Evolutionary conservation across 305 asterid genomes (phyloP).

Genomic region (Caryopteris hybrid): DNA sequence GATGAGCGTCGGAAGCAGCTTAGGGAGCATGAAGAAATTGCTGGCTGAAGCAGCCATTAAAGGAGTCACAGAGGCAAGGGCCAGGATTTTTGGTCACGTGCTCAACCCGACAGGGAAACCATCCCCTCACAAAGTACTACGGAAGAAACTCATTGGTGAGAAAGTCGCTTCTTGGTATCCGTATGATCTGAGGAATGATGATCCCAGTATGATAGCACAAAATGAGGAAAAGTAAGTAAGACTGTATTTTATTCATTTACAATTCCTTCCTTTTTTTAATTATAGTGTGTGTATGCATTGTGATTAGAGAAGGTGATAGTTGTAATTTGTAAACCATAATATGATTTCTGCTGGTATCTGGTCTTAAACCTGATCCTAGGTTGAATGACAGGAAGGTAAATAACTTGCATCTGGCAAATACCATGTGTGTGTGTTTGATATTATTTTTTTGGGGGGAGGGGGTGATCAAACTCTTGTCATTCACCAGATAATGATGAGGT

Average conservation of each 20-base stretch:
- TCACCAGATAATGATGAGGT: background rate
- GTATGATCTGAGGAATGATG: constrained; percentile 57
- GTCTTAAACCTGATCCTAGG: no score
- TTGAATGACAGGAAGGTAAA: background rate
- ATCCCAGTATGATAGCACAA: constrained; percentile 60
- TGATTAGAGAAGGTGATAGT: background rate
- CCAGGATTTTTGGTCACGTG: constrained; percentile 81
- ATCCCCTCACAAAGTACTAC: constrained; percentile 73
- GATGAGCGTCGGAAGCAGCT: constrained; percentile 37
- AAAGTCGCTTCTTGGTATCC: constrained; percentile 83
- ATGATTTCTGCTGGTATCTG: no score
- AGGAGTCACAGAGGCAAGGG: constrained; percentile 84
- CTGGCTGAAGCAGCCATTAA: constrained; percentile 68
- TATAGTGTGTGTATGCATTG: background rate
- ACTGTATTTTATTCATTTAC: background rate
- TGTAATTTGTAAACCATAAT: no score
- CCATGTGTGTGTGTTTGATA: no score
- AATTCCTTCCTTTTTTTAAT: background rate
- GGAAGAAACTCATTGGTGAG: constrained; percentile 85
- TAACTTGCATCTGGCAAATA: background rate
- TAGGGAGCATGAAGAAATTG: constrained; percentile 58
- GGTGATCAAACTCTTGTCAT: no score
- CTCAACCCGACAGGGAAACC: constrained; percentile 74
- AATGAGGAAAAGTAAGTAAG: constrained; percentile 73
- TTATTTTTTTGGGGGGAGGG: no score